Evolutionary conservation across 2,329 filamentous ascomycete species (phyloP), one percentile per base, ranked within the genome.

Genomic region (Hypoxylon sp.): DNA sequence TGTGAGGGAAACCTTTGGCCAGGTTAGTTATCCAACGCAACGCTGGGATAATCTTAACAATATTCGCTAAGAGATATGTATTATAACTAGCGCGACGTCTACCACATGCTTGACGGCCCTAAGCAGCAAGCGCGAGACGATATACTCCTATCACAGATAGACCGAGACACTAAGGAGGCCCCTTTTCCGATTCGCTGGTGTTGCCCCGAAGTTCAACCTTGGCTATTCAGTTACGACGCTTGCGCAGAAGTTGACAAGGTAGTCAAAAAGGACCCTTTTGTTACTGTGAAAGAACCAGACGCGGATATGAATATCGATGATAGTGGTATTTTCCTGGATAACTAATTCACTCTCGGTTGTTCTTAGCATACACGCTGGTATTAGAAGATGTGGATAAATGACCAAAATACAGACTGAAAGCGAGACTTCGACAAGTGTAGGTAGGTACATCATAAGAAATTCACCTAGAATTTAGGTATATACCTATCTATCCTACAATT

Each of bases 211-310:
- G 84, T 89, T 0, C 89, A 91, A 75, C 84, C 85, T 0, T 91
- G 88, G 87, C 69, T 92, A 51, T 92, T 88, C 71, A 87, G 88
- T 0, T 91, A 91, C 68, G 86, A 91, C 77, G 87, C 88, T 2
- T 84, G 85, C 64, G 79, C 80, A 29, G 88, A 89, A 72, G 87
- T 85, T 0, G 82, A 86, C 58, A 79, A 81, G 19, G 74, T 72
- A 0, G 67, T 77, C 3, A 62, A 42, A 1, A 55, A 67, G 37
- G 65, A 73, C 32, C 73, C 75, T 2, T 76, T 76, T 50, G 15
- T 46, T 21, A 13, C 21, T 13, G 13, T 1, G 2, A 3, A 58
- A 13, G n/a, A 58, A 3, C 2, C 4, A 44, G n/a, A 46, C 11
- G 7, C 19, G 7, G 52, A 29, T 7, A n/a, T 29, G 11, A 15